Evolutionary conservation across 495 filamentous ascomycete species (phyloP).

Genomic region (Extremus antarcticus): DNA sequence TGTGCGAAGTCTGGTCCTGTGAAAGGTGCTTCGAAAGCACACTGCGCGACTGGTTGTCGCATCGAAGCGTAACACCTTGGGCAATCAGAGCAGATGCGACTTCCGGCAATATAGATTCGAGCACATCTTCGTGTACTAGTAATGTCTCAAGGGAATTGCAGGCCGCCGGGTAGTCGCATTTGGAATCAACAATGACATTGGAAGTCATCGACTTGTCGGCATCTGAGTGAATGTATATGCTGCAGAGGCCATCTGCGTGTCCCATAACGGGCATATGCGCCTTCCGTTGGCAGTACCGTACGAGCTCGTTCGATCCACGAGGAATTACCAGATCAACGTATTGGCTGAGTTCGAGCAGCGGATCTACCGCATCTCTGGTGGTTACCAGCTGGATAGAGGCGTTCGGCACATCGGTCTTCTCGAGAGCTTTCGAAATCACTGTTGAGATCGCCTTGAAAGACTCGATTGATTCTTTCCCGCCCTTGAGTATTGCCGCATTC

Average conservation of each 20-base stretch:
- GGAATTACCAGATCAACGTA: slow-evolving; percentile 94
- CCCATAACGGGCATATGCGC: slow-evolving; percentile 94
- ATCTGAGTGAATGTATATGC: slow-evolving; percentile 73
- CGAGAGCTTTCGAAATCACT: slow-evolving; percentile 71
- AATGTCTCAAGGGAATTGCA: slow-evolving; percentile 90
- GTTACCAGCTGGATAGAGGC: slow-evolving; percentile 84
- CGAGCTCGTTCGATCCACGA: slow-evolving; percentile 84
- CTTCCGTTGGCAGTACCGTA: slow-evolving; percentile 75
- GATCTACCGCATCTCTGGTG: slow-evolving; percentile 76
- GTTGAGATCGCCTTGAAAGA: slow-evolving; percentile 83
- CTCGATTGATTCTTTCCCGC: slow-evolving; percentile 89
- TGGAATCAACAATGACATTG: slow-evolving; percentile 79
- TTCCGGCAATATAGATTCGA: slow-evolving; percentile 54
- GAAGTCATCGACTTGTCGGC: slow-evolving; percentile 61
- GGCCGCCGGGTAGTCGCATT: slow-evolving; percentile 88
- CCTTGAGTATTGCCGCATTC: slow-evolving; percentile 94
- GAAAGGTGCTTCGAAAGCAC: slow-evolving; percentile 40
- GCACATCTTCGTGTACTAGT: slow-evolving; percentile 65
- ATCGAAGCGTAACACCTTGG: slow-evolving; percentile 75
- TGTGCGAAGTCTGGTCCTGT: slow-evolving; percentile 31
- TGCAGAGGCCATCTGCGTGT: slow-evolving; percentile 91
- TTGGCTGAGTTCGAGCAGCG: slow-evolving; percentile 69
- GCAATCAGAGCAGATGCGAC: slow-evolving; percentile 60
- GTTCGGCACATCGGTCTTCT: slow-evolving; percentile 66
- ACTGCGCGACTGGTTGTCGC: slow-evolving; percentile 56